These are phyloP conservation scores for Arctium minus DNA, from an alignment of 129 eudicot species.

Conservation along the genomic window DNA sequence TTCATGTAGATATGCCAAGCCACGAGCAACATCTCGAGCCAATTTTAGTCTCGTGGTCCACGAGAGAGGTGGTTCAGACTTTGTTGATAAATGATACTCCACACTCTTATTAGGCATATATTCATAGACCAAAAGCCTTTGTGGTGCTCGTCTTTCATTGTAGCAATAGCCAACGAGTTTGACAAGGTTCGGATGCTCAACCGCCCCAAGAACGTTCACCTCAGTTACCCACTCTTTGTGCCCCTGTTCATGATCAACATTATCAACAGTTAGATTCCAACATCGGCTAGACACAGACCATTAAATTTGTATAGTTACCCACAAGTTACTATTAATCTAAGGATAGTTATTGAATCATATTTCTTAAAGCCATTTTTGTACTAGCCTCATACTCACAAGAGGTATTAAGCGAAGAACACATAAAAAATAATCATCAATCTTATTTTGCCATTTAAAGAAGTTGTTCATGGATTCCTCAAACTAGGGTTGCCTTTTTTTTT, in stretches of 20 bases:
- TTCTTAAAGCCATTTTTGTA: too few relatives aligned
- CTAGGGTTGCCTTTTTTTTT: too few relatives aligned
- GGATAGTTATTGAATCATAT: too few relatives aligned
- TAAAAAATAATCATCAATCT: too few relatives aligned
- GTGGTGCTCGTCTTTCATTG: slow-evolving; percentile 59
- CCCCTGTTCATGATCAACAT: slow-evolving; percentile 41
- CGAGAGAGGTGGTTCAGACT: slow-evolving; percentile 49
- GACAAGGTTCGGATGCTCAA: slow-evolving; percentile 85
- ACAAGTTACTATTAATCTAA: too few relatives aligned
- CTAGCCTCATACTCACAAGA: too few relatives aligned
- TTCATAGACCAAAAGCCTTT: slow-evolving; percentile 70
- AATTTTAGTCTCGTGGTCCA: slow-evolving; percentile 79
- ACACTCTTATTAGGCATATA: background rate
- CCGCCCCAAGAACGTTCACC: slow-evolving; percentile 44
- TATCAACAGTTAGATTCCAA: too few relatives aligned
- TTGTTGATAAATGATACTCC: slow-evolving; percentile 56
- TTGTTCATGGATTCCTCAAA: too few relatives aligned
- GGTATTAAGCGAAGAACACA: too few relatives aligned
- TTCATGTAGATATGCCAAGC: slow-evolving; percentile 73
- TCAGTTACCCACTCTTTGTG: slow-evolving; percentile 78
- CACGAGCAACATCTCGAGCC: slow-evolving; percentile 92
- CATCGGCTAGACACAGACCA: too few relatives aligned
- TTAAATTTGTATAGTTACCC: too few relatives aligned
- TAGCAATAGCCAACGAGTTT: slow-evolving; percentile 79
- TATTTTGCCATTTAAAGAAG: too few relatives aligned